Percentiles rank a stretch among this genome's conserved stretches.
Conservation (phyloP, 306 rosid genomes). For the Cucumis melo region DNA sequence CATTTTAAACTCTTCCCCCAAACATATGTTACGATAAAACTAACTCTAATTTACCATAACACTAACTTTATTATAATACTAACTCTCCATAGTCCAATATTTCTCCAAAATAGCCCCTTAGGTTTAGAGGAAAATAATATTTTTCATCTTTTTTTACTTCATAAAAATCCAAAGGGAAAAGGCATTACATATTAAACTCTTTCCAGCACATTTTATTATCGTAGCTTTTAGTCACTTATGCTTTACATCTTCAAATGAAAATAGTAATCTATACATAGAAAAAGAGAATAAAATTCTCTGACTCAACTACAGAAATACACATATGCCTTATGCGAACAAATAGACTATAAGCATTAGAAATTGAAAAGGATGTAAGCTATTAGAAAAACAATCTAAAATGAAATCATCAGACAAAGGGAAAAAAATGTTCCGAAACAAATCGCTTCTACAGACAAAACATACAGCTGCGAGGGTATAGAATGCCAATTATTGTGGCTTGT, state of each 20-base stretch:
- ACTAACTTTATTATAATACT: no score
- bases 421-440: background rate
- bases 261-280: slow-evolving; percentile 1
- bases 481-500: slow-evolving; percentile 46
- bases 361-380: background rate
- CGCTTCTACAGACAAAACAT: background rate
- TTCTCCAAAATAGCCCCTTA: no score
- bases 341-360: background rate
- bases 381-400: background rate
- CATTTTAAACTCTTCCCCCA: no score
- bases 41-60: no score
- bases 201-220: background rate
- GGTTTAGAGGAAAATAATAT: background rate
- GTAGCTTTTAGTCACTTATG: background rate
- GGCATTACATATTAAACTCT: background rate
- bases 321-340: background rate
- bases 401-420: background rate
- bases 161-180: background rate
- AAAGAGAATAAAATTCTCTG: no score
- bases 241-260: background rate
- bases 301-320: background rate
- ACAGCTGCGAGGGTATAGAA: background rate
- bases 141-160: background rate
- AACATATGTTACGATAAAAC: no score
- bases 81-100: no score